A percentile compares a stretch with the other conserved stretches of the same genome.
These are phyloP conservation scores for Coemansia sp. DNA, from an alignment of 192 early-diverging fungal species.

Conservation along the genomic window DNA sequence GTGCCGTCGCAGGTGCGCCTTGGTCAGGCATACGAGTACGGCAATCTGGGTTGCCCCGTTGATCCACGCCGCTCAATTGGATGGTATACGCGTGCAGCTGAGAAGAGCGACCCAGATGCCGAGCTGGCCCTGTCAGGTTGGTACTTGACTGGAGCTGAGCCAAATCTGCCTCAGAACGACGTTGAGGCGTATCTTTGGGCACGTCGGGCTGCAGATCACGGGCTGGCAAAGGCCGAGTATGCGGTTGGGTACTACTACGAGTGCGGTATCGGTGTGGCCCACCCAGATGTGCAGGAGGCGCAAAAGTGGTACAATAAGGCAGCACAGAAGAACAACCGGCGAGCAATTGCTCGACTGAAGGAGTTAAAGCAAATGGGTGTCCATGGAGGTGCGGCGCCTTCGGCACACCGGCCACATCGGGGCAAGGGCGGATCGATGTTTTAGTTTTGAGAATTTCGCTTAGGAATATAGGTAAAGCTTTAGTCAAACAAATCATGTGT, in stretches of 20 bases:
- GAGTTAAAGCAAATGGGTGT: slow-evolving; percentile 75
- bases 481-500: too few relatives aligned
- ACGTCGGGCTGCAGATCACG: slow-evolving; percentile 91
- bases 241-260: slow-evolving; percentile 96
- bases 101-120: slow-evolving; percentile 85
- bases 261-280: slow-evolving; percentile 79
- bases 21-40: slow-evolving; percentile 93
- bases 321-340: slow-evolving; percentile 77
- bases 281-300: slow-evolving; percentile 72
- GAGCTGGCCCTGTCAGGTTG: slow-evolving; percentile 95
- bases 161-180: slow-evolving; percentile 84
- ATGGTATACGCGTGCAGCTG: slow-evolving; percentile 94
- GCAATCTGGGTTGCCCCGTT: slow-evolving; percentile 79
- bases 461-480: too few relatives aligned
- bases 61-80: slow-evolving; percentile 89
- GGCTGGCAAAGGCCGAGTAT: slow-evolving; percentile 92
- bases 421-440: slow-evolving; percentile 42
- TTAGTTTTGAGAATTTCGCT: not conserved
- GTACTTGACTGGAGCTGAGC: slow-evolving; percentile 95
- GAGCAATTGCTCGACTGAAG: slow-evolving; percentile 78
- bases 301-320: slow-evolving; percentile 84
- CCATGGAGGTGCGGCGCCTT: slow-evolving; percentile 6
- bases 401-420: slow-evolving; percentile 32
- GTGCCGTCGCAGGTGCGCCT: slow-evolving; percentile 89
- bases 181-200: slow-evolving; percentile 98